phyloP scores from a whole-genome alignment of 1,139 yeast species.

The Yamadazyma blattariae region DNA sequence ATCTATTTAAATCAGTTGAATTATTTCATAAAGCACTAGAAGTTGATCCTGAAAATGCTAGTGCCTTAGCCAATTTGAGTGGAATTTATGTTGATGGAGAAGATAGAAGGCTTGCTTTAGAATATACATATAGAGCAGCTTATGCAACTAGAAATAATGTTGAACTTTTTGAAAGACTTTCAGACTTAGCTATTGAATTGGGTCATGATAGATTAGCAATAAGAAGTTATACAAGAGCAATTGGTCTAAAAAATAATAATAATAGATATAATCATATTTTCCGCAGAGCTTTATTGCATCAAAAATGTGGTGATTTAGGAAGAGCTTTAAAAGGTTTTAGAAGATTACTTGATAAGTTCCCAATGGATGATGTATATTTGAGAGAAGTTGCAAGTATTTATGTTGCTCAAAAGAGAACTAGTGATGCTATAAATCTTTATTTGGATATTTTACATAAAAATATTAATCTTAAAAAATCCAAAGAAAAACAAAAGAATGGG shows the following conservation, averaged over 20 bases:
- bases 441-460: conserved; percentile 62
- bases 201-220: conserved; percentile 81
- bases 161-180: conserved; percentile 83
- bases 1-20: conserved; percentile 63
- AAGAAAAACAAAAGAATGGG: conserved; percentile 12
- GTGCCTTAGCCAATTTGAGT: conserved; percentile 84
- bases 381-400: conserved; percentile 76
- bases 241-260: conserved; percentile 51
- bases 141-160: conserved; percentile 70
- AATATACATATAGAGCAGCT: conserved; percentile 56
- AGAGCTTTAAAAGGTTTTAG: conserved; percentile 77
- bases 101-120: conserved; percentile 68
- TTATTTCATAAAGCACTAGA: conserved; percentile 72
- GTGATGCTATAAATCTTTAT: conserved; percentile 81
- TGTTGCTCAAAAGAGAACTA: conserved; percentile 69
- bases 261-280: conserved; percentile 50
- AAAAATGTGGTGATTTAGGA: conserved; percentile 60
- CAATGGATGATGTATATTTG: conserved; percentile 59
- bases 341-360: conserved; percentile 57
- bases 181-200: conserved; percentile 66
- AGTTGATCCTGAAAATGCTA: conserved; percentile 71
- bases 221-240: conserved; percentile 75
- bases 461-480: conserved; percentile 19
- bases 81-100: conserved; percentile 75
- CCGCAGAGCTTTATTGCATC: conserved; percentile 63